phyloP scores from a whole-genome alignment of 2,329 filamentous ascomycete species.

The Monosporascus sp. region DNA sequence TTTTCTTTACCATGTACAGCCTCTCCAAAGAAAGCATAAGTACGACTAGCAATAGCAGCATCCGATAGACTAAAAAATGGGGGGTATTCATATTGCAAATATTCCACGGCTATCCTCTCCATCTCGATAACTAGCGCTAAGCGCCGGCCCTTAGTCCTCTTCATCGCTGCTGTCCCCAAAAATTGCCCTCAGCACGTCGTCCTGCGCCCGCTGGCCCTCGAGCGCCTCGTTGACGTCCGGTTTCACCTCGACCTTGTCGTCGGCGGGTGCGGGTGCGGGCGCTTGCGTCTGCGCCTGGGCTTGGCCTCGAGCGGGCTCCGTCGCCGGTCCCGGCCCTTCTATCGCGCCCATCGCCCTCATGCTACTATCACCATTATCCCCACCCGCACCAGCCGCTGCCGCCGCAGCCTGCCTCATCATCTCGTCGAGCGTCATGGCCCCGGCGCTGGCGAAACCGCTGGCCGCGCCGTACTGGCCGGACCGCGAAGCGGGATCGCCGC shows the following conservation, averaged over 20 bases:
- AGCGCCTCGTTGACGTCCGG: slow-evolving; percentile 73
- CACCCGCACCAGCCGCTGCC: background rate
- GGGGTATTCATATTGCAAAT: background rate
- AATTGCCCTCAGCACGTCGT: slow-evolving; percentile 84
- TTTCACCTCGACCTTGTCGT: slow-evolving; percentile 46
- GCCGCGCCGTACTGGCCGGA: slow-evolving; percentile 5
- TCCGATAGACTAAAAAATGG: too few species aligned
- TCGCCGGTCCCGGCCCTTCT: slow-evolving; percentile 3
- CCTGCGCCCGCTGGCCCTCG: slow-evolving; percentile 67
- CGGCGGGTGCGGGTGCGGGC: too few species aligned
- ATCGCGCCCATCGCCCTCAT: background rate
- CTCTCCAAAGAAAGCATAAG: too few species aligned
- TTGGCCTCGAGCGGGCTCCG: too few species aligned
- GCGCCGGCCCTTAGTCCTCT: slow-evolving; percentile 26
- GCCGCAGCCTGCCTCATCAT: slow-evolving; percentile 23
- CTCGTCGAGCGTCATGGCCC: slow-evolving; percentile 27
- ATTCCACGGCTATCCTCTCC: background rate
- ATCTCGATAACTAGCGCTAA: background rate
- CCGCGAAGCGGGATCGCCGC: slow-evolving; percentile 14
- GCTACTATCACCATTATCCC: background rate
- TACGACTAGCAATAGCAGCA: too few species aligned
- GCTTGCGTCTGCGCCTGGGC: too few species aligned
- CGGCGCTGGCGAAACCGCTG: slow-evolving; percentile 3
- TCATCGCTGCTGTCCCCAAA: slow-evolving; percentile 80
- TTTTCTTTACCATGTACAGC: too few species aligned